A percentile compares a stretch with the other conserved stretches of the same genome.
These are phyloP conservation scores for Blepharisma stoltei DNA, from an alignment of 73 alveolate species.

Conservation along the genomic window DNA sequence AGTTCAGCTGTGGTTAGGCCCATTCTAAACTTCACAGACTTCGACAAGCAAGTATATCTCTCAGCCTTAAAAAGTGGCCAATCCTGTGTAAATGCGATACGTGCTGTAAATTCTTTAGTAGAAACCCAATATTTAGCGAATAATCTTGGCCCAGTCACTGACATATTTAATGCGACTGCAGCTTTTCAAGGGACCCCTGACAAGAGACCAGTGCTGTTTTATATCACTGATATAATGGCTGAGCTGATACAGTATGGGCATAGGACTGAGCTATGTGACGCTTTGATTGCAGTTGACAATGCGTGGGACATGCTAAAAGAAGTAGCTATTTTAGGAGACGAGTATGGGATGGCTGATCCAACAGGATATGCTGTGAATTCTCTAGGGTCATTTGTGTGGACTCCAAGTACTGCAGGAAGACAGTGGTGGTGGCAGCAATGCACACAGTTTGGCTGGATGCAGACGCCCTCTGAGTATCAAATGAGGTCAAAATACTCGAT, in stretches of 20 bases:
- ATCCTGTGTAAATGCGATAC: conserved; percentile 30
- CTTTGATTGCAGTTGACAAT: conserved; percentile 11
- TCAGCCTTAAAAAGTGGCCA: conserved; percentile 45
- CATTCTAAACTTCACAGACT: conserved; percentile 36
- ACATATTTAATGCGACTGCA: neutral
- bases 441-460: conserved; percentile 53
- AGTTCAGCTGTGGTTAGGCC: conserved; percentile 55
- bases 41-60: conserved; percentile 36
- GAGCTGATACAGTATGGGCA: conserved; percentile 55
- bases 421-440: conserved; percentile 49
- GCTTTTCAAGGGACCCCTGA: neutral
- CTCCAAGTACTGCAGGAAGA: conserved; percentile 41
- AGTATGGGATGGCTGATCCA: neutral
- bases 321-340: conserved; percentile 6
- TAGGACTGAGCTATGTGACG: conserved; percentile 48
- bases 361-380: conserved; percentile 3
- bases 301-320: conserved; percentile 1
- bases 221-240: conserved; percentile 54
- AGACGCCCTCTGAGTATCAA: no score
- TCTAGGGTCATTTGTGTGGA: neutral
- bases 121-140: conserved; percentile 9
- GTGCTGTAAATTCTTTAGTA: neutral
- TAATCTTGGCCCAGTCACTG: neutral
- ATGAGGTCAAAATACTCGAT: no score
- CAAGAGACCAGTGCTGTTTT: conserved; percentile 55